These are phyloP conservation scores for Paramecium tetraurelia DNA, from an alignment of 73 alveolate genomes.

Conservation along the genomic window DNA sequence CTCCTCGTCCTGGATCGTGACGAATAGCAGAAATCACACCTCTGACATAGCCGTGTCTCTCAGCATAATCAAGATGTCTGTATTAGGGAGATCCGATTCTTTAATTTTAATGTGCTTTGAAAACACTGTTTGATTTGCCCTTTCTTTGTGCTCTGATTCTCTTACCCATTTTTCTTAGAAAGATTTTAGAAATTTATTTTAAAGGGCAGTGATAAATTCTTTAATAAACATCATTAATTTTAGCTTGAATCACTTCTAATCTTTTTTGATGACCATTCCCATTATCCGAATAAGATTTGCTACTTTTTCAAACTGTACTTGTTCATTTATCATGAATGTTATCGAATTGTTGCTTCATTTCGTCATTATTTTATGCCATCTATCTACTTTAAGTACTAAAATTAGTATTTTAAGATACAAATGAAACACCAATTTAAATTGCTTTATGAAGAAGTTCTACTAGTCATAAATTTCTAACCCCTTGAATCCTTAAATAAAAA, in stretches of 20 bases:
- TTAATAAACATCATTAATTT: background rate
- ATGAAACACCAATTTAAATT: too few relatives aligned
- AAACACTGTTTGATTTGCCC: slow-evolving; percentile 66
- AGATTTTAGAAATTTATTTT: background rate
- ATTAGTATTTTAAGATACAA: too few relatives aligned
- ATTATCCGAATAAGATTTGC: background rate
- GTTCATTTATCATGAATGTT: too few relatives aligned
- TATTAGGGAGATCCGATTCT: slow-evolving; percentile 63
- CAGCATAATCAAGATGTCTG: slow-evolving; percentile 66
- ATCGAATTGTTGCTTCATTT: background rate
- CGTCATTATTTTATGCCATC: background rate
- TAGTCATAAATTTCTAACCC: too few relatives aligned
- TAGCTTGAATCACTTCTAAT: background rate
- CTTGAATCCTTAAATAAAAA: too few relatives aligned
- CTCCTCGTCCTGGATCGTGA: slow-evolving; percentile 97
- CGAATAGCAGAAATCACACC: slow-evolving; percentile 81
- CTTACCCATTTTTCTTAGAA: slow-evolving; percentile 21
- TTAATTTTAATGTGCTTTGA: slow-evolving; percentile 56
- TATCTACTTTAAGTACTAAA: background rate
- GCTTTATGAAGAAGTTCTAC: too few relatives aligned
- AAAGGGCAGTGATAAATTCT: background rate
- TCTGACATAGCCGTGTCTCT: slow-evolving; percentile 65
- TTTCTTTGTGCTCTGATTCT: slow-evolving; percentile 61
- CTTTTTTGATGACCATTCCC: background rate
- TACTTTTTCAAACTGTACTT: background rate